Evolutionary conservation across 2,329 filamentous ascomycete species (phyloP).

Genomic region (Calonectria crousiana): DNA sequence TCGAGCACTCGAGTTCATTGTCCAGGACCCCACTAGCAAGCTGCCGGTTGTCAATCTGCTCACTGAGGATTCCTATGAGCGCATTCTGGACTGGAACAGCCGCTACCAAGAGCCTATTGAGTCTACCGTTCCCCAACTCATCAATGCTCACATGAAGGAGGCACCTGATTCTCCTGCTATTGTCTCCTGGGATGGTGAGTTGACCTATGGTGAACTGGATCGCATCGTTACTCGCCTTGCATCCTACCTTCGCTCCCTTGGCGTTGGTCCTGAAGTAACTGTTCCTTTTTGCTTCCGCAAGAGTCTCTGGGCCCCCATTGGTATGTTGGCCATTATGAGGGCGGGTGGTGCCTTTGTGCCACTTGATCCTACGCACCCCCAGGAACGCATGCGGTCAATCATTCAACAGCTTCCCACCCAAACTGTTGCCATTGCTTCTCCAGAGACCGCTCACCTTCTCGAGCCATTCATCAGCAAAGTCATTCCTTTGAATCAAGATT

Average conservation of each 20-base stretch:
- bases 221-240: neutral
- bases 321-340: slow-evolving; percentile 50
- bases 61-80: neutral
- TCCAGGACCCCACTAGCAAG: neutral
- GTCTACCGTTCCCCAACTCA: neutral
- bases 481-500: neutral
- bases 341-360: slow-evolving; percentile 48
- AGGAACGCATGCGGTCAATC: neutral
- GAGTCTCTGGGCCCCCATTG: slow-evolving; percentile 35
- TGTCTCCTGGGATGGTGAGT: slow-evolving; percentile 6
- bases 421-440: neutral
- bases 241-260: slow-evolving; percentile 11
- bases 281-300: slow-evolving; percentile 31
- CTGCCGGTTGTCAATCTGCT: neutral
- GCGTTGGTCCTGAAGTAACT: slow-evolving; percentile 10
- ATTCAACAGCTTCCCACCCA: neutral
- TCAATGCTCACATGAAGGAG: slow-evolving; percentile 5
- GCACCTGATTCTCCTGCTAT: neutral
- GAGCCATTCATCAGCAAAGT: neutral
- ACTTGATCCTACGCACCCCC: slow-evolving; percentile 49
- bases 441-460: neutral
- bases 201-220: slow-evolving; percentile 23
- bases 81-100: neutral
- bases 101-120: neutral
- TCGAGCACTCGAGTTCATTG: neutral